phyloP scores from a whole-genome alignment of 2,329 filamentous ascomycete species.

The Rutstroemia sydowiana region DNA sequence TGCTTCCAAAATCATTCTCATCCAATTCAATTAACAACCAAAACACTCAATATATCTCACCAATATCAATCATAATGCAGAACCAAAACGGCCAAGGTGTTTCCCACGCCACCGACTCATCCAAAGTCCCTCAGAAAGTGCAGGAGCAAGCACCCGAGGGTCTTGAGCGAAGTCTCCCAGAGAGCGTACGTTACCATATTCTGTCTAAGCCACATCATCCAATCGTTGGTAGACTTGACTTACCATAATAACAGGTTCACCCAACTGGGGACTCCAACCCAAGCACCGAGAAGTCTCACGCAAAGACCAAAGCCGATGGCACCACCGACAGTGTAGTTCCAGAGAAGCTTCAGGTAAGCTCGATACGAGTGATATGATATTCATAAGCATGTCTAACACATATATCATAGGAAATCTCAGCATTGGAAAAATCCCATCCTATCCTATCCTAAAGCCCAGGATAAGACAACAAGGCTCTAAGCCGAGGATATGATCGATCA shows the following conservation, averaged over 20 bases:
- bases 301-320: background rate
- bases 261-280: background rate
- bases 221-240: no score
- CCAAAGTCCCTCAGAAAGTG: background rate
- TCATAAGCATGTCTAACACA: no score
- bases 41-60: background rate
- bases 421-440: no score
- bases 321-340: background rate
- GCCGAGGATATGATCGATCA: no score
- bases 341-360: background rate
- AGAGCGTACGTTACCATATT: background rate
- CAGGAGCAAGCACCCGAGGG: background rate
- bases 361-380: no score
- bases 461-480: no score
- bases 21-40: background rate
- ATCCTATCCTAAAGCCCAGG: no score
- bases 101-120: background rate
- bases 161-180: background rate
- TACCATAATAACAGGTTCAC: background rate
- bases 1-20: no score
- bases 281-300: background rate
- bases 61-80: no score
- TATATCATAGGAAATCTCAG: no score
- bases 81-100: background rate
- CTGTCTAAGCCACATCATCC: no score